Percentiles rank a stretch among this genome's conserved stretches.
These are phyloP conservation scores for Magnusiomyces magnusii DNA, from an alignment of 1,139 yeast species.

Conservation along the genomic window DNA sequence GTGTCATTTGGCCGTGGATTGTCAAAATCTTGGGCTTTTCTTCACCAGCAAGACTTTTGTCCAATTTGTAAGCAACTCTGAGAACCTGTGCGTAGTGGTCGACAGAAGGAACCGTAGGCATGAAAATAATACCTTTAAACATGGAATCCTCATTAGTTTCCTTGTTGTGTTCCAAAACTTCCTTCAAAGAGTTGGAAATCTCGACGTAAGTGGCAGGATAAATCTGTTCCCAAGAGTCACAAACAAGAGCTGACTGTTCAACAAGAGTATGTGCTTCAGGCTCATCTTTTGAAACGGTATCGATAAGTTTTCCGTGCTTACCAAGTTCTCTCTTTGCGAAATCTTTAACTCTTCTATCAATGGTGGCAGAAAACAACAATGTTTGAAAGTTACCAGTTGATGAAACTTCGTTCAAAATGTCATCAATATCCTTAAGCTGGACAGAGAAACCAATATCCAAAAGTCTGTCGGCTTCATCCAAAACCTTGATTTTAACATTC, in stretches of 20 bases:
- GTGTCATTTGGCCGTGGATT: slow-evolving; percentile 70
- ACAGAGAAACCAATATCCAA: slow-evolving; percentile 70
- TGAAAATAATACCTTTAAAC: slow-evolving; percentile 73
- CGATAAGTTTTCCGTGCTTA: slow-evolving; percentile 55
- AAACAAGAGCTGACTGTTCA: slow-evolving; percentile 53
- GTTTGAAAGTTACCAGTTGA: slow-evolving; percentile 45
- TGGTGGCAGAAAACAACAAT: slow-evolving; percentile 80
- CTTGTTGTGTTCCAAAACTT: slow-evolving; percentile 28
- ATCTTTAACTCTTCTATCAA: slow-evolving; percentile 55
- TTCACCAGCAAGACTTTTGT: slow-evolving; percentile 17
- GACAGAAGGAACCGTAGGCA: slow-evolving; percentile 69
- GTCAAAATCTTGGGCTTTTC: slow-evolving; percentile 19
- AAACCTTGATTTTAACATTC: slow-evolving; percentile 54
- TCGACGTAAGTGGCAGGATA: slow-evolving; percentile 31
- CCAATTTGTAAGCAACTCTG: slow-evolving; percentile 17
- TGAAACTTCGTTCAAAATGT: slow-evolving; percentile 36
- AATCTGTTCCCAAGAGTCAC: slow-evolving; percentile 37
- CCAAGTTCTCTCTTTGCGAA: slow-evolving; percentile 65
- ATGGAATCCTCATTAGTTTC: slow-evolving; percentile 24
- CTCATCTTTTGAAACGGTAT: slow-evolving; percentile 68
- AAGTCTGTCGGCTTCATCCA: slow-evolving; percentile 86
- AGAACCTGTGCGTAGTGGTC: slow-evolving; percentile 44
- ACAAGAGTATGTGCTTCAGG: slow-evolving; percentile 75
- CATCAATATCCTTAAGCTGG: slow-evolving; percentile 50
- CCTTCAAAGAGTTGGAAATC: slow-evolving; percentile 24